A percentile compares a stretch with the other conserved stretches of the same genome.
Evolutionary conservation across 345 rosid genomes (phyloP).

Genomic region (Hypericum perforatum): DNA sequence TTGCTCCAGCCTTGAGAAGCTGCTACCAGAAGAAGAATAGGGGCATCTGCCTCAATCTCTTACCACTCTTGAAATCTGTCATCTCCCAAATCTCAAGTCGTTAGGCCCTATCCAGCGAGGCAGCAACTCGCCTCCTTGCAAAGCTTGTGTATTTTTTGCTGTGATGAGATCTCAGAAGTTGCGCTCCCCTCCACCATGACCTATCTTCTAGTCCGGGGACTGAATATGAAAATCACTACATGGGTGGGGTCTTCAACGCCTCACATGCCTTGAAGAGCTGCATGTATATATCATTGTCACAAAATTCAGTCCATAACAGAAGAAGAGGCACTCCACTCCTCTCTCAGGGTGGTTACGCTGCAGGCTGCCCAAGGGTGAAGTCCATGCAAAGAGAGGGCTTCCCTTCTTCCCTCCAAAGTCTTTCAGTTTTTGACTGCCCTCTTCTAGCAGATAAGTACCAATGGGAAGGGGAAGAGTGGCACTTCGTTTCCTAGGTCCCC

Average conservation of each 20-base stretch:
- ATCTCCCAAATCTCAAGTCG: too few species aligned
- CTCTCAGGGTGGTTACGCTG: too few species aligned
- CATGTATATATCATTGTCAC: neutral
- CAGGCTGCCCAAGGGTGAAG: slow-evolving; percentile 13
- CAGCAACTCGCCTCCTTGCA: too few species aligned
- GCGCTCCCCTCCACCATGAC: slow-evolving; percentile 20
- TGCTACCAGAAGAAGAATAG: too few species aligned
- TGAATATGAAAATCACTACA: slow-evolving; percentile 13
- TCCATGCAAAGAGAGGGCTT: slow-evolving; percentile 18
- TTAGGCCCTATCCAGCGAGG: too few species aligned
- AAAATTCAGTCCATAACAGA: too few species aligned
- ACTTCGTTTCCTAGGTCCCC: slow-evolving; percentile 15
- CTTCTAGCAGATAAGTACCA: slow-evolving; percentile 12
- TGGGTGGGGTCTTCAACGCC: slow-evolving; percentile 13
- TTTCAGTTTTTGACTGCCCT: slow-evolving; percentile 17
- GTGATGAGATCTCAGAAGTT: slow-evolving; percentile 5
- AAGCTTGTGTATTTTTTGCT: slow-evolving; percentile 11
- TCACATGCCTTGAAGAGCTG: slow-evolving; percentile 15
- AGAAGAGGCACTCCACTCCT: too few species aligned
- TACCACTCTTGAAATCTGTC: too few species aligned
- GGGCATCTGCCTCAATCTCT: too few species aligned
- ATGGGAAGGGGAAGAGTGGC: slow-evolving; percentile 19
- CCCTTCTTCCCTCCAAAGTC: slow-evolving; percentile 13
- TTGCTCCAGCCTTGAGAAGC: too few species aligned
- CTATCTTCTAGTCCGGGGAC: slow-evolving; percentile 9